Conservation (phyloP, 495 filamentous ascomycete genomes). For the Talaromyces ruber region DNA sequence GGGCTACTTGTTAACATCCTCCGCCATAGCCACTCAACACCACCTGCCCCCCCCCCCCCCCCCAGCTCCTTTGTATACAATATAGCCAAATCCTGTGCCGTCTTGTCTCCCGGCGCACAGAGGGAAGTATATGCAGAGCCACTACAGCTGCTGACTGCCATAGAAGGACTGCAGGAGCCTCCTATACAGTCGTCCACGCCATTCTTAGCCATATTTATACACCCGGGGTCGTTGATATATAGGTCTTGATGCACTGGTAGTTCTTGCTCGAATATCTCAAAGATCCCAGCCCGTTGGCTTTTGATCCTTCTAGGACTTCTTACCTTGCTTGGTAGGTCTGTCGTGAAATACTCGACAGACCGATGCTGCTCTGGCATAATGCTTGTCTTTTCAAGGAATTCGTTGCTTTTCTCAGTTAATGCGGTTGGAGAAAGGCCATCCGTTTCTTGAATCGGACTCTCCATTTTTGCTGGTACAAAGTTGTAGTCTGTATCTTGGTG, state of each 20-base stretch:
- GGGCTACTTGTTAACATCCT: not conserved
- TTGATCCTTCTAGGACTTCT: not conserved
- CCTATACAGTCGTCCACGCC: constrained; percentile 36
- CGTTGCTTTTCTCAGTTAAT: not conserved
- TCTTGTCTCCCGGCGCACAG: not conserved
- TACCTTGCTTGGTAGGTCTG: not conserved
- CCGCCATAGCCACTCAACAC: constrained; percentile 10
- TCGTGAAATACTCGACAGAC: not conserved
- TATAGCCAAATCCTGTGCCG: not conserved
- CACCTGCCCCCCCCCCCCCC: constrained; percentile 1
- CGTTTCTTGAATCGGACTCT: not conserved
- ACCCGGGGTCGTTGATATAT: not conserved
- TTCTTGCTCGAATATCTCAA: not conserved
- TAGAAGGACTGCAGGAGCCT: constrained; percentile 45
- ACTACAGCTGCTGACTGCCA: constrained; percentile 44
- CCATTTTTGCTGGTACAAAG: not conserved
- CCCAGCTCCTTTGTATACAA: not conserved
- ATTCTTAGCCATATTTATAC: constrained; percentile 26
- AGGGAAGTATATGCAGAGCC: constrained; percentile 15
- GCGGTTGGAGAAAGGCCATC: not conserved
- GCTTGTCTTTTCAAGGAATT: not conserved
- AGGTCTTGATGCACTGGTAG: not conserved
- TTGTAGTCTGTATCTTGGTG: not conserved
- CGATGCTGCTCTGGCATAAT: not conserved
- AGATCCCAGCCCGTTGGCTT: not conserved